These are phyloP conservation scores for Allantophomopsis cytisporea DNA, from an alignment of 2,329 filamentous ascomycete species.

Conservation along the genomic window DNA sequence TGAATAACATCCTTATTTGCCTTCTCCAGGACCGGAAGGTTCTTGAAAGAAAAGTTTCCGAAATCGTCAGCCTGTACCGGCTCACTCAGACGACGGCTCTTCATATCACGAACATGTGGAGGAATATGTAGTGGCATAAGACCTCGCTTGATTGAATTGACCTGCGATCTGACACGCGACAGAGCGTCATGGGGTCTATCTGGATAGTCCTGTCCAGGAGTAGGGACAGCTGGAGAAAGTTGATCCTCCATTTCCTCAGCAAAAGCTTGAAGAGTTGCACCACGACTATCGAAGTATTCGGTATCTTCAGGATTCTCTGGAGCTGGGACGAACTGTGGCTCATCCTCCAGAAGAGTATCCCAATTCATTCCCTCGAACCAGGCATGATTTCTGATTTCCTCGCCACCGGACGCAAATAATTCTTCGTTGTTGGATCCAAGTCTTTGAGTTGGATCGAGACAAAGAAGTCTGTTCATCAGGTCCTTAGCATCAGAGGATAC, in stretches of 20 bases:
- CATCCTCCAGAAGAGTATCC: conserved; percentile 84
- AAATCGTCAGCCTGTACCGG: conserved; percentile 85
- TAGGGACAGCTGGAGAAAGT: conserved; percentile 54
- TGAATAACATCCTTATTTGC: conserved; percentile 98
- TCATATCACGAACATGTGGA: conserved; percentile 84
- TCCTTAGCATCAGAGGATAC: conserved; percentile 85
- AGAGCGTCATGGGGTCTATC: conserved; percentile 92
- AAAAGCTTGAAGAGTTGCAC: conserved; percentile 85
- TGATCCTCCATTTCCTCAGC: conserved; percentile 91
- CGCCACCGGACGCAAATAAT: conserved; percentile 69
- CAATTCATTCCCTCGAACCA: conserved; percentile 87
- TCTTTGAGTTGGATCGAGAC: conserved; percentile 66
- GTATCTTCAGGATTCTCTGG: conserved; percentile 93
- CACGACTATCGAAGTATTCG: conserved; percentile 90
- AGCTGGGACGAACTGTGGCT: conserved; percentile 88
- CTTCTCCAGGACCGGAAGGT: conserved; percentile 88
- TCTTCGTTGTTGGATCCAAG: conserved; percentile 79
- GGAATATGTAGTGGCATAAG: conserved; percentile 94
- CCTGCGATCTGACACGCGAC: conserved; percentile 76
- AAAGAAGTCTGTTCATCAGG: conserved; percentile 84
- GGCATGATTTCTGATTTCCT: conserved; percentile 77
- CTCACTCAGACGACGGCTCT: conserved; percentile 80
- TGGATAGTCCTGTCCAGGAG: conserved; percentile 62
- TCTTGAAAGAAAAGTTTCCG: conserved; percentile 94
- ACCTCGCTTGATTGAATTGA: conserved; percentile 77